Base-by-base conservation (phyloP, 139 green algal genomes). In the Chlorella sp. region DNA sequence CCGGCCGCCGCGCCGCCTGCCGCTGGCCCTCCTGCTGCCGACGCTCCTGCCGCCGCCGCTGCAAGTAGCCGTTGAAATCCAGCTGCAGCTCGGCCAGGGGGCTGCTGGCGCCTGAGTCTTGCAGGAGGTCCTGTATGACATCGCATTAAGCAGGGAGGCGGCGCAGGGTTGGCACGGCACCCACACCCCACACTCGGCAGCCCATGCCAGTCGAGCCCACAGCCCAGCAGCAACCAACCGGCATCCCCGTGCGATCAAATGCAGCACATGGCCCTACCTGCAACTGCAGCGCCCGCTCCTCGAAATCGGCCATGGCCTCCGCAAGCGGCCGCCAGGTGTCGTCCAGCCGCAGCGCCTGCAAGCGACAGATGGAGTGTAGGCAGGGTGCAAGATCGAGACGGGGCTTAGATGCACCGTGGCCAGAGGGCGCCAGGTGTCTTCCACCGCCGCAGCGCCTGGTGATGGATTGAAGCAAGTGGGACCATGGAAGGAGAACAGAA, bases 81-180 rank as follows among this genome's bases (percentile, higher is more conserved):
- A 86, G 56, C 40, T 80, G 72, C 54, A 86, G 72, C 72, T 86
- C 81, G 0, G 56, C 56, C 56, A 86, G 81, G 36, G 28, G 72
- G 26, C 70, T 78, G 24, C 11, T 46, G 38, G 20, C 22, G 48
- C 81, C 41, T 0, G 54, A 6, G 20, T 64, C 70, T 2, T 6
- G 16, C 70, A 86, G 41, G 30, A 64, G 17, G 14, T 34, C 30
- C 48, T 60, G 51, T 16, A 60, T 20, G 51, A 16, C 51, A 60
- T 3, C 9, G 51, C 2, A 3, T 20, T 60, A 16, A 3, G 46
- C 46, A 54, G 46, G 46, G 11, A 8, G 11, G 46, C 8, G 46
- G 46, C 46, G 11, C 46, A 54, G 46, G 46, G 46, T 8, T n/a
- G n/a, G n/a, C n/a, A n/a, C n/a, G n/a, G n/a, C n/a, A n/a, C n/a